These are phyloP conservation scores for Skeletonema tropicum DNA, from an alignment of 108 stramenopile genomes.

Conservation along the genomic window DNA sequence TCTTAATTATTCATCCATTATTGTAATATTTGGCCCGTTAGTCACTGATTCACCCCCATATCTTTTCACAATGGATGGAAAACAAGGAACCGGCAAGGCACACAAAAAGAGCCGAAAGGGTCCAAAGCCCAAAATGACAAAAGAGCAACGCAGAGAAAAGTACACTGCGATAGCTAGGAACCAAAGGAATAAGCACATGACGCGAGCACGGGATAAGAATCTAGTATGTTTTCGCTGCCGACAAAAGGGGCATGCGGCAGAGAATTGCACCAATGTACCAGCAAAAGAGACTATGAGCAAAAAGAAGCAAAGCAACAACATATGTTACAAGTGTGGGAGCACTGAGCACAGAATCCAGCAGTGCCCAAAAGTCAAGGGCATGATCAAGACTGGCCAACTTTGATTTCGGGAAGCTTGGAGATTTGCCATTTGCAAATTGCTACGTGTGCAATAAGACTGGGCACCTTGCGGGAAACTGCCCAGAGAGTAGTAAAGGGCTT, in stretches of 20 bases:
- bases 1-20: no score
- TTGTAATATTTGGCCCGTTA: no score
- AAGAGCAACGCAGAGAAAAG: conserved; percentile 79
- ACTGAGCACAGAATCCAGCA: conserved; percentile 67
- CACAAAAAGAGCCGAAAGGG: conserved; percentile 19
- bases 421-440: conserved; percentile 78
- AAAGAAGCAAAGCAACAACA: conserved; percentile 22
- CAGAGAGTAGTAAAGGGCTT: conserved; percentile 65
- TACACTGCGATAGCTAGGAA: conserved; percentile 79
- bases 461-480: conserved; percentile 69
- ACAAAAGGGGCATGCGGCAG: conserved; percentile 66
- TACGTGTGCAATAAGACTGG: conserved; percentile 77
- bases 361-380: conserved; percentile 58
- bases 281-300: conserved; percentile 5
- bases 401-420: conserved; percentile 42
- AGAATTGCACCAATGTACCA: conserved; percentile 53
- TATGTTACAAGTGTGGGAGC: conserved; percentile 86
- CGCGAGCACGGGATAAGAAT: conserved; percentile 36
- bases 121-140: conserved; percentile 73
- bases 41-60: no score
- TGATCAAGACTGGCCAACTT: conserved; percentile 27
- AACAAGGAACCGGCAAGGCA: neutral
- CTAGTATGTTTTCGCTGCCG: conserved; percentile 75
- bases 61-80: neutral
- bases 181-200: conserved; percentile 51